Conservation (phyloP, 768 basidiomycete species). For the Boletus sensibilis region DNA sequence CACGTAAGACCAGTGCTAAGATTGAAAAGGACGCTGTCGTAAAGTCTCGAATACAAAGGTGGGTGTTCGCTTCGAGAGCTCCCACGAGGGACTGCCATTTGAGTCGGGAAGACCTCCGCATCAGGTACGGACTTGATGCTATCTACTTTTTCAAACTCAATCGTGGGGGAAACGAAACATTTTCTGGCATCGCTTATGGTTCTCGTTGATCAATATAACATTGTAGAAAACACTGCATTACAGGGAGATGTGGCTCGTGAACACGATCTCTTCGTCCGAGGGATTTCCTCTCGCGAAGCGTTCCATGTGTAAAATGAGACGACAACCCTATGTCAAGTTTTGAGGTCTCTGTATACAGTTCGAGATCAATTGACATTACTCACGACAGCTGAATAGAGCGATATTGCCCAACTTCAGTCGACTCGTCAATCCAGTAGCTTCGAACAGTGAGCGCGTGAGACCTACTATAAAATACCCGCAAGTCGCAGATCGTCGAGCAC, state of each 20-base stretch:
- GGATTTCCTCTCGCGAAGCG: constrained; percentile 5
- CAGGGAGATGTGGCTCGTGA: constrained; percentile 12
- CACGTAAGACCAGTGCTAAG: background rate
- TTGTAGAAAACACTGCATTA: background rate
- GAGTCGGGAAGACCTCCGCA: too few relatives aligned
- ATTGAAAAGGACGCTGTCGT: background rate
- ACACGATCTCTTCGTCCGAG: constrained; percentile 3
- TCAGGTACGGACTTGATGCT: too few relatives aligned
- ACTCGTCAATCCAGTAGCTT: background rate
- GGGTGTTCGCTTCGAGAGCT: too few relatives aligned
- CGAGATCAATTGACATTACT: constrained; percentile 1
- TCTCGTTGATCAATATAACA: background rate
- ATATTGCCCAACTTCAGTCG: constrained; percentile 14
- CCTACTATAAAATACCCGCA: constrained; percentile 6
- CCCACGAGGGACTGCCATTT: too few relatives aligned
- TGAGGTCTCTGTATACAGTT: too few relatives aligned
- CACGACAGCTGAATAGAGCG: constrained; percentile 16
- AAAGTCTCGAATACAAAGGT: background rate
- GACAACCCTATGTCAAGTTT: constrained; percentile 16
- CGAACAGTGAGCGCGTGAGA: background rate
- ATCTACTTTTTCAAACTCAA: too few relatives aligned
- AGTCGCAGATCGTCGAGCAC: background rate
- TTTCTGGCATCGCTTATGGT: too few relatives aligned
- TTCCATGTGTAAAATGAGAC: constrained; percentile 27
- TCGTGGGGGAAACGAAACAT: background rate